Percentiles rank a stretch among this genome's conserved stretches.
Evolutionary conservation across 2,329 filamentous ascomycete species (phyloP).

Genomic region (Neofusicoccum umdonicola): DNA sequence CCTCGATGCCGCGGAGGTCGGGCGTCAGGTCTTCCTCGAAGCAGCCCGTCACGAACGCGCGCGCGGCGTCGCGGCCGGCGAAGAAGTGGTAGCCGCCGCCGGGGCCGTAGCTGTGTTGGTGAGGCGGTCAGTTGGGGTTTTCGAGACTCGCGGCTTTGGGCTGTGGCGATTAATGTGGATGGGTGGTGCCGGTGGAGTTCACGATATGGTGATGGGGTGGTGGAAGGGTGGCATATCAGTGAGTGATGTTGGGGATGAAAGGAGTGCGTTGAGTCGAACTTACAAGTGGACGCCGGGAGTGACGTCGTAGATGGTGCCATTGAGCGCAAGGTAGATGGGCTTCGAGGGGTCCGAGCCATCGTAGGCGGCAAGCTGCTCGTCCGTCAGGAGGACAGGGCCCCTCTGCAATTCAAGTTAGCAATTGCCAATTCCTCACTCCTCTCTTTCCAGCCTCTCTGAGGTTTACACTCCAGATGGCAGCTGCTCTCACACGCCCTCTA

Average conservation of each 20-base stretch:
- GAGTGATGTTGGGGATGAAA: background rate
- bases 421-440: too few relatives aligned
- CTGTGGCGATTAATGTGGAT: too few relatives aligned
- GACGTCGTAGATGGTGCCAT: slow-evolving; percentile 84
- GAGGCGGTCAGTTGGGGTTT: background rate
- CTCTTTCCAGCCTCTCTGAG: background rate
- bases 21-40: slow-evolving; percentile 81
- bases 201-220: too few relatives aligned
- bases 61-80: slow-evolving; percentile 78
- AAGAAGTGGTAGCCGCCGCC: slow-evolving; percentile 87
- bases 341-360: slow-evolving; percentile 72
- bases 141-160: too few relatives aligned
- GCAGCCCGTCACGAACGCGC: slow-evolving; percentile 89
- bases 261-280: background rate
- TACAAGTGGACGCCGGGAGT: slow-evolving; percentile 51
- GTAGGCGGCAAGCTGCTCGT: slow-evolving; percentile 68
- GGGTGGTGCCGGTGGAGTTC: too few relatives aligned
- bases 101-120: slow-evolving; percentile 50
- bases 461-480: background rate
- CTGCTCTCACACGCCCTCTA: too few relatives aligned
- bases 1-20: slow-evolving; percentile 83
- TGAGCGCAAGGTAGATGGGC: slow-evolving; percentile 88
- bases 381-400: slow-evolving; percentile 68
- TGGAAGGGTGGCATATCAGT: too few relatives aligned
- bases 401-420: slow-evolving; percentile 30